Evolutionary conservation across 192 early-diverging fungal species (phyloP), one percentile per base, ranked within the genome.

Genomic region (Irineochytrium annulatum): DNA sequence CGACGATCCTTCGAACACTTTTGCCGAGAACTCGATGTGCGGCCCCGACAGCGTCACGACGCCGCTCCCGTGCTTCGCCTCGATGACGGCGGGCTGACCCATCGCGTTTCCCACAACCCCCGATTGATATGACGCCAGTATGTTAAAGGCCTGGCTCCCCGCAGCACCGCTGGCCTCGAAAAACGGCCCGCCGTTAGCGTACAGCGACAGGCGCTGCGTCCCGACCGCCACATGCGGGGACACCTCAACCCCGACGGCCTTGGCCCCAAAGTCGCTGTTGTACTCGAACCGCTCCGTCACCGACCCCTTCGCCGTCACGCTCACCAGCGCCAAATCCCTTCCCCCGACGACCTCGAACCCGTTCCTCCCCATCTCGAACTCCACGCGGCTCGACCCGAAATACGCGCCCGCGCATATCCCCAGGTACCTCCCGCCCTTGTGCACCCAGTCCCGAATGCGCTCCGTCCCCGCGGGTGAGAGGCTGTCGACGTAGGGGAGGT

Each of bases 401-500:
- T 95, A 95, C 1, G 82, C 87, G 20, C 95, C 97, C 0, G 91
- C 92, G 54, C 97, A 95, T 5, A 99, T 85, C 0, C 97, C 97
- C 51, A 93, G 72, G 70, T 92, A 99, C 22, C 79, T 72, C 1
- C 97, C 97, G 44, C 93, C 94, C 19, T 52, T 56, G 0, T 41
- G 45, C 11, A 94, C 87, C 76, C 82, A 94, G 16, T 70, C 61
- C 1, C 57, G 59, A 53, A 97, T 89, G 4, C 79, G 79, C 2
- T 45, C 62, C 43, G 86, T 92, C 43, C 83, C 86, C 44, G 31
- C 26, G 0, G 62, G 63, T 43, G 54, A 35, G 55, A 97, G 79
- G 48, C 85, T 79, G 4, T 74, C 62, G 24, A 88, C 76, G 57
- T 92, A 95, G 1, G 91, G 91, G 45, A 89, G 28, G 70, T 95